A percentile compares a stretch with the other conserved stretches of the same genome.
Conservation (phyloP, 2,329 filamentous ascomycete genomes). For the Fusarium nematophilum region DNA sequence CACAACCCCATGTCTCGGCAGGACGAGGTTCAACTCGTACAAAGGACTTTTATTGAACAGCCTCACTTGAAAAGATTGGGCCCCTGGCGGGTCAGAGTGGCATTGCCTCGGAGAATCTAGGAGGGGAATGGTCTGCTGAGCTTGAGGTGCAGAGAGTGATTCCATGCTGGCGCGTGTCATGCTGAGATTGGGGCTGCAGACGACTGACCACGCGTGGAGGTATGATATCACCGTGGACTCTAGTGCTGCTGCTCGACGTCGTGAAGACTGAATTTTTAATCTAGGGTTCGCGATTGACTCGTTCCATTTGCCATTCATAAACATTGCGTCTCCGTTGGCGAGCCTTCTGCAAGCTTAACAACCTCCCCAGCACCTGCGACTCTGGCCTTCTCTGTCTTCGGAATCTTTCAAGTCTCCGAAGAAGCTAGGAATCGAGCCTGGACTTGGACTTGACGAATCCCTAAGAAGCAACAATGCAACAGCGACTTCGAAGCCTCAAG, state of each 20-base stretch:
- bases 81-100: not conserved
- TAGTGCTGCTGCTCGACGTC: not conserved
- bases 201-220: not conserved
- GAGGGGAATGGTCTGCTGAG: not conserved
- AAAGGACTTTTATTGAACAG: not conserved
- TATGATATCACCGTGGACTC: not conserved
- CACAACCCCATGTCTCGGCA: not conserved
- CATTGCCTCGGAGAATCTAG: not conserved
- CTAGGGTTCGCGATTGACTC: not conserved
- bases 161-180: not conserved
- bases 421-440: too few species aligned
- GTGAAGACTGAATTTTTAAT: not conserved
- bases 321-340: too few species aligned
- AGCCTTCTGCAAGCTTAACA: too few species aligned
- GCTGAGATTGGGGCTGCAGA: not conserved
- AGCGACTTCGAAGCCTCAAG: slow-evolving; percentile 49
- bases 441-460: too few species aligned
- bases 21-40: not conserved
- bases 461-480: slow-evolving; percentile 51
- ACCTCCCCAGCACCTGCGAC: too few species aligned
- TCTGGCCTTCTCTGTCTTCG: too few species aligned
- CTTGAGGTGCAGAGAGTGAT: not conserved
- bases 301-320: too few species aligned
- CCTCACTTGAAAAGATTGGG: not conserved
- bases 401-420: too few species aligned